Percentiles rank a stretch among this genome's conserved stretches.
These are phyloP conservation scores for Celoporthe dispersa DNA, from an alignment of 2,329 filamentous ascomycete species.

Conservation along the genomic window DNA sequence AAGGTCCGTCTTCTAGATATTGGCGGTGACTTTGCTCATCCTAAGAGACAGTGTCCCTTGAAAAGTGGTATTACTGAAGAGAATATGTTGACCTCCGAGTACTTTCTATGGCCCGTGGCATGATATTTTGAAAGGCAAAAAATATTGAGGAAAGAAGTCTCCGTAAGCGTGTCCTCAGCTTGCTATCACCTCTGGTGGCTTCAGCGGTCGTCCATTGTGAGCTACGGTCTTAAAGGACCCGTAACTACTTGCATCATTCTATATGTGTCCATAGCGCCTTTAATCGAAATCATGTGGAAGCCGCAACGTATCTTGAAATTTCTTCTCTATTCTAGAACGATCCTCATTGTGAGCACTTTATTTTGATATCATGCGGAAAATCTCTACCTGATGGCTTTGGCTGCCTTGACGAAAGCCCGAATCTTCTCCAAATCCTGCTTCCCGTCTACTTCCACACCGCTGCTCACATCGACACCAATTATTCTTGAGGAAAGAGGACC, in stretches of 20 bases:
- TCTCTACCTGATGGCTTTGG: slow-evolving; percentile 62
- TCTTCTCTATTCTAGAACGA: not conserved
- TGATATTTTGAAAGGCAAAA: not conserved
- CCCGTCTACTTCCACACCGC: slow-evolving; percentile 85
- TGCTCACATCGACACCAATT: slow-evolving; percentile 89
- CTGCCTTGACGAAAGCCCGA: slow-evolving; percentile 74
- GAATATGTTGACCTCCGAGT: not conserved
- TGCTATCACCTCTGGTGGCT: not conserved
- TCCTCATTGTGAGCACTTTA: not conserved
- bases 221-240: not conserved
- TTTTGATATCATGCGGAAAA: not conserved
- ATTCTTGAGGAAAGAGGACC: slow-evolving; percentile 66
- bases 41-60: not conserved
- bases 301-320: not conserved
- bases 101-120: not conserved
- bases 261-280: not conserved
- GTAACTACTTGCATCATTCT: not conserved
- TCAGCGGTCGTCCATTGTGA: not conserved
- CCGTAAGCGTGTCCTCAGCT: not conserved
- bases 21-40: not conserved
- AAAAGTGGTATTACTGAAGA: not conserved
- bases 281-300: not conserved
- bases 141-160: not conserved
- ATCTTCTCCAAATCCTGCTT: slow-evolving; percentile 84
- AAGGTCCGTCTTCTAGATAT: not conserved